Evolutionary conservation across 352 stramenopile species (phyloP), one percentile per base, ranked within the genome.

Genomic region (Pythium aristosporum): DNA sequence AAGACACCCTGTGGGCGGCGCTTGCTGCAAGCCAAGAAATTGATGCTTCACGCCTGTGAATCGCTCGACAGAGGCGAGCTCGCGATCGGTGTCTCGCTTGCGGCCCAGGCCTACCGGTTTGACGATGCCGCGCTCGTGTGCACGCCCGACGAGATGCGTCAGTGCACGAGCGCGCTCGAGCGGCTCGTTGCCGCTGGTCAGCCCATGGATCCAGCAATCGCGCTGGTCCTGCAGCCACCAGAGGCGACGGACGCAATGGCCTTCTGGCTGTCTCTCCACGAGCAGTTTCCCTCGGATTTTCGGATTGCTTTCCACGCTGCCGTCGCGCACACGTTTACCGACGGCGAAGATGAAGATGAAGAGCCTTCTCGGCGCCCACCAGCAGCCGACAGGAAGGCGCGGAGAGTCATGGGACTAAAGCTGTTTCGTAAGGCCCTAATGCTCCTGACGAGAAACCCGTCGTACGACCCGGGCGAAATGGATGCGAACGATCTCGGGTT

Each of bases 21-120:
- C 15, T 25, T 59, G 20, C 20, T 49, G 34, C 21, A 48, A 5
- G 52, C 36, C 34, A 59, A 59, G 36, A 48, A 39, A 21, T 36
- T 59, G n/a, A 49, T 59, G 52, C 5, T 59, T 20, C 34, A 59
- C 23, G 52, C 52, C 18, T 48, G 36, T n/a, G 52, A 32, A 15
- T 39, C 21, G 16, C 9, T 59, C 4, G 11, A 5, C 11, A 12
- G 16, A 6, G 52, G 52, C 13, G 36, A 59, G 16, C 34, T 49
- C 2, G 23, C 18, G 2, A 13, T 20, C 5, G 52, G 52, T 11
- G 36, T 49, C 2, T 37, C 36, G 23, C 34, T 59, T 36, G 52
- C 37, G 9, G 20, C 36, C 9, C 28, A 59, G 34, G 52, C 34
- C 11, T 48, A 48, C 37, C n/a, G 13, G 20, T 36, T 39, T 34